Base-by-base conservation (phyloP, 257 asterid species). In the Nicotiana sylvestris region DNA sequence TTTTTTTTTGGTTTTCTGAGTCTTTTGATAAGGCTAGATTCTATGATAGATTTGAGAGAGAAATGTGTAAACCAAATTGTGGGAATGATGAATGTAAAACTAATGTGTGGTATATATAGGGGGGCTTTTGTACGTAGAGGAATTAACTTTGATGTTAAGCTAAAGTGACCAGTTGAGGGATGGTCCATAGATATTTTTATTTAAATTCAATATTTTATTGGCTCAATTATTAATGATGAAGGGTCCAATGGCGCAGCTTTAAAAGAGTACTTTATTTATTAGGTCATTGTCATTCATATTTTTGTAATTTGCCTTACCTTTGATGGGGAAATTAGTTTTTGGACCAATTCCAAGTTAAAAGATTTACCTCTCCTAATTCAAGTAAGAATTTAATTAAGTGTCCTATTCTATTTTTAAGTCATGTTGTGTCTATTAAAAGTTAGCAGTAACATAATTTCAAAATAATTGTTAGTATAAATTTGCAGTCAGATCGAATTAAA, bases 101-200 rank as follows among this genome's bases (percentile, higher is more conserved):
- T 17, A 7, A 61, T 8, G 12, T 3, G 58, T 11, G 11, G 74
- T 33, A 70, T 60, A 12, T 65, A 29, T 4, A 66, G 35, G 85
- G 85, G 43, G 7, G 2, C 25, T 6, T 43, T 12, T 66, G 78
- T 76, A 64, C 15, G 8, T 17, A 49, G 43, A 79, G 64, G 53
- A 82, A 55, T 92, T 15, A 82, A 55, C 93, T 15, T 81, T 81
- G 80, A 60, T 82, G 33, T 77, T 62, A 53, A 18, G 30, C 10
- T 82, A 89, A 88, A 82, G 82, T 84, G 77, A 88, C 84, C 70
- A 35, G 17, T 67, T 77, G 61, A 49, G 79, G 79, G 11, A 49
- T 6, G 88, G 86, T 65, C 87, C 92, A 86, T 81, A 90, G 90
- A 84, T 82, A 77, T 76, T 82, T 85, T 76, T 1, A 5, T 18